Evolutionary conservation across 768 basidiomycete genomes (phyloP).

Genomic region (Trichaptum fuscoviolaceum): DNA sequence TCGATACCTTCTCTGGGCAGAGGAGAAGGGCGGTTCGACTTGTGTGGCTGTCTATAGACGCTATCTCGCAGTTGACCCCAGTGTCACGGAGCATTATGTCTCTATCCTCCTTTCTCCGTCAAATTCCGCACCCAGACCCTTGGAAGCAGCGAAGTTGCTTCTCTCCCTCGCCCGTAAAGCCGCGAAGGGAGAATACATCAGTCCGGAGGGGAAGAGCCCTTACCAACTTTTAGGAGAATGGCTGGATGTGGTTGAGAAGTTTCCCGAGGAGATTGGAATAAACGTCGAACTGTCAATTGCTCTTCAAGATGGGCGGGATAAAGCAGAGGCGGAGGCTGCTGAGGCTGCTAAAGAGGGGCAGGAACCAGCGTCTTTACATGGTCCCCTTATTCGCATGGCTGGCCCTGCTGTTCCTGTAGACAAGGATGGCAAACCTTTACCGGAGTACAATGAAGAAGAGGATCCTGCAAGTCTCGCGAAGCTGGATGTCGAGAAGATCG

Average conservation of each 20-base stretch:
- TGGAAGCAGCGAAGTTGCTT: slow-evolving; percentile 91
- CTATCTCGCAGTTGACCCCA: slow-evolving; percentile 79
- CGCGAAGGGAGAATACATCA: slow-evolving; percentile 72
- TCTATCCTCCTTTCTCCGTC: slow-evolving; percentile 55
- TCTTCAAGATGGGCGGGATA: slow-evolving; percentile 46
- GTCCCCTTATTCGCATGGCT: slow-evolving; percentile 65
- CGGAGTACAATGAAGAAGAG: slow-evolving; percentile 73
- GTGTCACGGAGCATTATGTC: slow-evolving; percentile 74
- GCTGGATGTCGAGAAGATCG: slow-evolving; percentile 83
- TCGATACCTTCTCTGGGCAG: slow-evolving; percentile 89
- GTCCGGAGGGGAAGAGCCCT: slow-evolving; percentile 90
- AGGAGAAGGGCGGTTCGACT: slow-evolving; percentile 71
- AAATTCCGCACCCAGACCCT: slow-evolving; percentile 61
- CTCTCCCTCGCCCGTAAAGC: slow-evolving; percentile 82
- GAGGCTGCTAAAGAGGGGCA: slow-evolving; percentile 25
- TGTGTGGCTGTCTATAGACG: slow-evolving; percentile 82
- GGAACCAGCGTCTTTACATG: slow-evolving; percentile 45
- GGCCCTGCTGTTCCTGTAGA: slow-evolving; percentile 55
- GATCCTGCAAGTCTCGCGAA: slow-evolving; percentile 66
- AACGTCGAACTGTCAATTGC: slow-evolving; percentile 68
- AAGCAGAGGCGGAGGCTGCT: slow-evolving; percentile 41
- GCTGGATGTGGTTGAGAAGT: slow-evolving; percentile 85
- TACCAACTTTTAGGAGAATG: slow-evolving; percentile 92
- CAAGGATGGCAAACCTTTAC: slow-evolving; percentile 43
- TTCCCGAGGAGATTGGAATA: slow-evolving; percentile 89